Evolutionary conservation across 2,329 filamentous ascomycete species (phyloP).

Genomic region (Plenodomus tracheiphilus): DNA sequence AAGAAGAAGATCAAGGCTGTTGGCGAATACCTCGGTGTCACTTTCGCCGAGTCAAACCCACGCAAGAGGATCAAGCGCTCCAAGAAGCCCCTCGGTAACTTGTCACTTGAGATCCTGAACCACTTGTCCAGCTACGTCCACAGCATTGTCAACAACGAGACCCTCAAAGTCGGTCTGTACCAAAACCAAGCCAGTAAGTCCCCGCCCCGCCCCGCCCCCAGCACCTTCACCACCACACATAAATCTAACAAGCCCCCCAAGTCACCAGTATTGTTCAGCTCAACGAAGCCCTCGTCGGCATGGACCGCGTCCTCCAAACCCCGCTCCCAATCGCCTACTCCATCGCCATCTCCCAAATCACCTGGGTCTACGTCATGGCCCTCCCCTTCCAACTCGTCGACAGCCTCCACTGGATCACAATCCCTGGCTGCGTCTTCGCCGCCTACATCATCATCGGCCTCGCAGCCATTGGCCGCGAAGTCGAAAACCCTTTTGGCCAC

Average conservation of each 20-base stretch:
- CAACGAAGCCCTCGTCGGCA: constrained; percentile 72
- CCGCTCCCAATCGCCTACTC: constrained; percentile 81
- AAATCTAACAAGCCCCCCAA: constrained; percentile 35
- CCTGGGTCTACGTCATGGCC: constrained; percentile 79
- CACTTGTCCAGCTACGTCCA: constrained; percentile 71
- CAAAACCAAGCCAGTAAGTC: constrained; percentile 58
- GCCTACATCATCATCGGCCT: constrained; percentile 86
- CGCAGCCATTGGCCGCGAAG: constrained; percentile 74
- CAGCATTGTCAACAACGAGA: constrained; percentile 59
- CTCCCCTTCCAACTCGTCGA: constrained; percentile 78
- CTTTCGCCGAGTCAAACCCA: constrained; percentile 77
- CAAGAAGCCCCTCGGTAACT: constrained; percentile 73
- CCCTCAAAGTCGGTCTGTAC: constrained; percentile 60
- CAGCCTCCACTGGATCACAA: constrained; percentile 71
- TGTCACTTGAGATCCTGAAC: constrained; percentile 80
- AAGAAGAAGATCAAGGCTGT: constrained; percentile 58
- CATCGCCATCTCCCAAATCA: constrained; percentile 84
- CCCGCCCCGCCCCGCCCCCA: neutral
- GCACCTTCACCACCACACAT: neutral
- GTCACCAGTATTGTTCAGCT: constrained; percentile 65
- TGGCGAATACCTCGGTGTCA: constrained; percentile 75
- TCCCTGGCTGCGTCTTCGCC: constrained; percentile 72
- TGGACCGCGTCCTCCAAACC: constrained; percentile 79
- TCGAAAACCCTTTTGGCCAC: constrained; percentile 82
- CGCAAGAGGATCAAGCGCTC: constrained; percentile 75